Percentiles rank a stretch among this genome's conserved stretches.
Evolutionary conservation across 1,284 basidiomycete genomes (phyloP).

Genomic region (Takashimella tepidaria): DNA sequence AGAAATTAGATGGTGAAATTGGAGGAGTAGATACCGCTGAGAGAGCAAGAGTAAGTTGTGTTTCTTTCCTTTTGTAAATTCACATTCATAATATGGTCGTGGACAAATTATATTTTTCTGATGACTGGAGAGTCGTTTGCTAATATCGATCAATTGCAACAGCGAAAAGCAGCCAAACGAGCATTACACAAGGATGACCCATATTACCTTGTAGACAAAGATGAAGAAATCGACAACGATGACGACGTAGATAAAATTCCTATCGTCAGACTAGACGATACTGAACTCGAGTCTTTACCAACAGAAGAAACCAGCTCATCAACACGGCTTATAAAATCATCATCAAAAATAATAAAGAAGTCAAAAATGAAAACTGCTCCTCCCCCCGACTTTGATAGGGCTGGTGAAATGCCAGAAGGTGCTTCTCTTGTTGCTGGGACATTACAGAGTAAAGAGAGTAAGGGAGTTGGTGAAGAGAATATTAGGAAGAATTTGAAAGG

Average conservation of each 20-base stretch:
- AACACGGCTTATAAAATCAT: conserved; percentile 1
- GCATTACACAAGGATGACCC: conserved; percentile 75
- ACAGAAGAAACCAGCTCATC: not conserved
- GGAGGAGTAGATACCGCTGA: conserved; percentile 43
- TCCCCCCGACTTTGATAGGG: conserved; percentile 57
- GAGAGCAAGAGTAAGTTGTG: conserved; percentile 36
- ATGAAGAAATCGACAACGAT: conserved; percentile 51
- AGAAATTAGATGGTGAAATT: conserved; percentile 28
- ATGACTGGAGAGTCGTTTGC: too few relatives aligned
- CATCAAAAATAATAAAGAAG: conserved; percentile 7
- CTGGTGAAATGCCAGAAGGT: conserved; percentile 77
- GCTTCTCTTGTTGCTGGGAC: too few relatives aligned
- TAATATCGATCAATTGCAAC: too few relatives aligned
- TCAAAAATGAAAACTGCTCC: conserved; percentile 18
- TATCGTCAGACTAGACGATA: conserved; percentile 65
- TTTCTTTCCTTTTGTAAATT: too few relatives aligned
- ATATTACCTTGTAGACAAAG: conserved; percentile 64
- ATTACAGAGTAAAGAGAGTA: too few relatives aligned
- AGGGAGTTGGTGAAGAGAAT: too few relatives aligned
- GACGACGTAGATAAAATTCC: conserved; percentile 80
- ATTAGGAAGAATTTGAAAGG: too few relatives aligned
- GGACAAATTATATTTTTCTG: too few relatives aligned
- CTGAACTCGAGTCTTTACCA: conserved; percentile 37
- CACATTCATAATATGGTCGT: too few relatives aligned
- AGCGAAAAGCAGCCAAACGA: conserved; percentile 69